phyloP scores from a whole-genome alignment of 2,329 filamentous ascomycete species.

The Fusarium sp. region DNA sequence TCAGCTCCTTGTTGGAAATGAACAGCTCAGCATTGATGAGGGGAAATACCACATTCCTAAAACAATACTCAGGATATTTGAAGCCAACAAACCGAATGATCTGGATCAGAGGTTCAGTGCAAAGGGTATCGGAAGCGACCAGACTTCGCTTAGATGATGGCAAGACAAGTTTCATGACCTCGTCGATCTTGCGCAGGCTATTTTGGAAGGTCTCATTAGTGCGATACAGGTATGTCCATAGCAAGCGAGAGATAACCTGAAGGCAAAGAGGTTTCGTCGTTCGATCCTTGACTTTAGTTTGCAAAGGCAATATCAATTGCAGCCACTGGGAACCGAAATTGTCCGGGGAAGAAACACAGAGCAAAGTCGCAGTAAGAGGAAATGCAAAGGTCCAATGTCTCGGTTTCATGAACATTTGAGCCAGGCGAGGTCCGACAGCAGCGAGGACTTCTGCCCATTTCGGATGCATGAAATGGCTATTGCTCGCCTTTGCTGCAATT shows the following conservation, averaged over 20 bases:
- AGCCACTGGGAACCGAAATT: conserved; percentile 89
- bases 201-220: conserved; percentile 76
- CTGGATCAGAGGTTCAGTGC: conserved; percentile 91
- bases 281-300: conserved; percentile 86
- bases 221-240: conserved; percentile 96
- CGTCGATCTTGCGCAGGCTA: conserved; percentile 84
- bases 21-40: conserved; percentile 95
- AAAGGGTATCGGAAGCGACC: conserved; percentile 82
- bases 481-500: conserved; percentile 82
- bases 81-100: conserved; percentile 95
- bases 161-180: conserved; percentile 86
- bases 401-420: conserved; percentile 89
- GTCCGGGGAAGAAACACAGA: conserved; percentile 89
- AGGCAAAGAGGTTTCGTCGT: conserved; percentile 81
- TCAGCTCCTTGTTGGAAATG: conserved; percentile 77
- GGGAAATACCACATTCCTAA: conserved; percentile 92
- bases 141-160: conserved; percentile 83
- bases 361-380: conserved; percentile 84
- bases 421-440: conserved; percentile 79
- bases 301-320: conserved; percentile 79
- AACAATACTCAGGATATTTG: conserved; percentile 93
- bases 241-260: conserved; percentile 86
- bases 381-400: conserved; percentile 93
- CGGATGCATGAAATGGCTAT: conserved; percentile 79
- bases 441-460: conserved; percentile 90